Conservation (phyloP, 129 eudicot genomes). For the Arctium minus region DNA sequence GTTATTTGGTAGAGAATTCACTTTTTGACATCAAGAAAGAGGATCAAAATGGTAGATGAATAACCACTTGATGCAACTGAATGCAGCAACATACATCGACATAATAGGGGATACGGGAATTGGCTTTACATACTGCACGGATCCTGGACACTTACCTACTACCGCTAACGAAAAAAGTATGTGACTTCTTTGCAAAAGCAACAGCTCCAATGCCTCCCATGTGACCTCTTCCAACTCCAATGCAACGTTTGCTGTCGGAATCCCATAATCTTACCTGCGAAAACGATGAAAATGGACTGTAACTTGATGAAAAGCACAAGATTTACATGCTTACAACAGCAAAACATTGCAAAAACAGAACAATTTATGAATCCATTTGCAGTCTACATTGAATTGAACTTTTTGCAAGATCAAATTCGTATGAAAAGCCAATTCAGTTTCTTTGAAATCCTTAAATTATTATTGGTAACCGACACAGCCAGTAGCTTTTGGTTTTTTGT, state of each 20-base stretch:
- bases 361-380: too few species aligned
- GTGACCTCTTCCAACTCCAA: constrained; percentile 90
- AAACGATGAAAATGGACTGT: constrained; percentile 2
- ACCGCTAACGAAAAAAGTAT: constrained; percentile 73
- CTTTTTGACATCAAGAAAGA: not conserved
- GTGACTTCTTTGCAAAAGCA: constrained; percentile 72
- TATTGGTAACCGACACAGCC: not conserved
- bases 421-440: not conserved
- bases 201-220: constrained; percentile 93
- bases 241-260: constrained; percentile 40
- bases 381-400: not conserved
- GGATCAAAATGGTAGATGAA: not conserved
- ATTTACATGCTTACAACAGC: not conserved
- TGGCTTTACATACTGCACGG: too few species aligned
- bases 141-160: constrained; percentile 54
- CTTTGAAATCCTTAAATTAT: not conserved
- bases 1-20: too few species aligned
- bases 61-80: not conserved
- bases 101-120: not conserved
- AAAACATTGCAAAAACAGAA: too few species aligned
- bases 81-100: not conserved
- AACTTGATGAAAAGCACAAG: not conserved
- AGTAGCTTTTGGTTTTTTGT: not conserved
- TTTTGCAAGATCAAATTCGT: not conserved
- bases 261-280: constrained; percentile 90